Base-by-base conservation (phyloP, 2,329 filamentous ascomycete species). In the Cladosporium austrohemisphaericum region DNA sequence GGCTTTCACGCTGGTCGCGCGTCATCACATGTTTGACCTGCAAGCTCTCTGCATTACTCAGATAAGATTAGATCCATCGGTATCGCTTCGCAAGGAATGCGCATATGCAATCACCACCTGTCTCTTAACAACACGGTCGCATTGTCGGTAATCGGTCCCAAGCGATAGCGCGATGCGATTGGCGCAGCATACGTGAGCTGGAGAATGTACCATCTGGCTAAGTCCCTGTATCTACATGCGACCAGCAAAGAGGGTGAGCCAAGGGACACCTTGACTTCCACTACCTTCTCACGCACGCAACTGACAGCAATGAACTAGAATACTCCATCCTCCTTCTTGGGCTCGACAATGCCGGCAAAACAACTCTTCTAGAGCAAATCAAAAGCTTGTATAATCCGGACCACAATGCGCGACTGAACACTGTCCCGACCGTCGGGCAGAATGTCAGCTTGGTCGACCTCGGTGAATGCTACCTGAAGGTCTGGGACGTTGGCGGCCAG, bases 401-500 rank as follows among this genome's bases (percentile, higher is more conserved):
- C 55, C 68, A 87, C 74, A 63, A 91, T 77, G 71, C 81, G 75
- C 74, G 77, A 54, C 75, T 81, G 59, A 91, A 93, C 67, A 96
- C 92, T 36, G 92, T 97, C 6, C 93, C 93, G 22, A 98, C 93
- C 16, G 92, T 97, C 60, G 93, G 93, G 57, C 93, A 97, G 69
- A 97, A 97, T 71, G 91, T 97, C 56, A 87, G 88, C 55, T 93
- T 91, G 38, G 88, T 98, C 65, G 83, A 86, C 18, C 78, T 97
- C 19, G 86, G 89, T 13, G 89, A 95, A 68, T 92, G 96, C 82
- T 96, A 97, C 75, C 78, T 98, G 65, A 95, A 96, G 76, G 86
- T 98, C 61, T 97, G 93, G 93, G 93, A 98, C 66, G 89, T 98
- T 1, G 93, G 93, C 56, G 93, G 93, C 5, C 93, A 98, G 70